Evolutionary conservation across 179 eudicot genomes (phyloP).

Genomic region (Beta lomatogona): DNA sequence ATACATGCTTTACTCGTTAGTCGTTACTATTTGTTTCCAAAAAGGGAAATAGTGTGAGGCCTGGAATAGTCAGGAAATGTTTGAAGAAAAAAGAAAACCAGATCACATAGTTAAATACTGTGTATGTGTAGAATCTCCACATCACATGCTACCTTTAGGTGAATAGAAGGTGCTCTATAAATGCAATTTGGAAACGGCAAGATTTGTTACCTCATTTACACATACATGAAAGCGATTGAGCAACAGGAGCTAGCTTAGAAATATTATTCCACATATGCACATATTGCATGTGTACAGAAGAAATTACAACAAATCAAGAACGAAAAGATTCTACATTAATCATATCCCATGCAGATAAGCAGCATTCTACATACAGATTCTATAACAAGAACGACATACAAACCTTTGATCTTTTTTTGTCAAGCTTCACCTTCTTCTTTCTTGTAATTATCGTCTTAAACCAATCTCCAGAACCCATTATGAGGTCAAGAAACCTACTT

Average conservation of each 20-base stretch:
- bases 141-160: neutral
- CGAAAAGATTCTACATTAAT: neutral
- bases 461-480: conserved; percentile 57
- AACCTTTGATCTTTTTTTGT: conserved; percentile 41
- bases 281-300: neutral
- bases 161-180: neutral
- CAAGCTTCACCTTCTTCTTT: conserved; percentile 51
- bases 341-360: neutral
- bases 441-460: conserved; percentile 42
- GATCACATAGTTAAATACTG: neutral
- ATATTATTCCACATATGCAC: neutral
- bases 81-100: neutral
- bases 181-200: no score
- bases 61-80: neutral
- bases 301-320: neutral
- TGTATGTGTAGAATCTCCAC: neutral
- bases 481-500: conserved; percentile 18
- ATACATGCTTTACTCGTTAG: neutral
- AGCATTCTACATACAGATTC: neutral
- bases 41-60: neutral
- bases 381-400: conserved; percentile 6
- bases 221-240: neutral
- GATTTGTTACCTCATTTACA: neutral
- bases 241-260: neutral
- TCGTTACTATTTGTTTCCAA: neutral